Evolutionary conservation across 371 early-diverging fungal species (phyloP).

Genomic region (Mortierella polycephala): DNA sequence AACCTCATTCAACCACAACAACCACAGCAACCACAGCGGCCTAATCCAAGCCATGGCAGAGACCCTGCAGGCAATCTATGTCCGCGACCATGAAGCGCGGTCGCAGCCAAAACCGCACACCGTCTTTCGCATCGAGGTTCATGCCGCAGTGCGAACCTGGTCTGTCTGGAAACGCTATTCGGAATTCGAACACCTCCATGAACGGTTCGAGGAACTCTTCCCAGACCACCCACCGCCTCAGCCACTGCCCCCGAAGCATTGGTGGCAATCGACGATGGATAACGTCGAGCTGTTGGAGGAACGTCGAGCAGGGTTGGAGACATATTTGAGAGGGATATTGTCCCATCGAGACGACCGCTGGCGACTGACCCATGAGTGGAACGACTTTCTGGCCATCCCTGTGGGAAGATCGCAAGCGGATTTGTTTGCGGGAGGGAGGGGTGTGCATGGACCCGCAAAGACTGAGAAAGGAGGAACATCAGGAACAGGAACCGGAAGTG

Average conservation of each 20-base stretch:
- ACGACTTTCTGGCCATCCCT: constrained; percentile 80
- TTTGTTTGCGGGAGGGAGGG: constrained; percentile 25
- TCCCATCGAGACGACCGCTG: constrained; percentile 80
- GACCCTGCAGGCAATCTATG: constrained; percentile 72
- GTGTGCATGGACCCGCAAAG: constrained; percentile 32
- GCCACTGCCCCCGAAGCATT: constrained; percentile 74
- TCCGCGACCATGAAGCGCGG: constrained; percentile 71
- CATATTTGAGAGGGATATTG: constrained; percentile 81
- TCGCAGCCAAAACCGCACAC: constrained; percentile 77
- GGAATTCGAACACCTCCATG: constrained; percentile 80
- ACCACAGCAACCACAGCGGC: too few species aligned
- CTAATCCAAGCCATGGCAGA: constrained; percentile 57
- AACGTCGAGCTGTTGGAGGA: constrained; percentile 80
- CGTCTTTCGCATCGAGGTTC: constrained; percentile 77
- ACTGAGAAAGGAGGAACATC: too few species aligned
- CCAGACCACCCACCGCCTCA: constrained; percentile 71
- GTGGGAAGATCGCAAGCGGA: constrained; percentile 60
- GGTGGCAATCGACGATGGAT: constrained; percentile 71
- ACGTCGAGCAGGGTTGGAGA: constrained; percentile 81
- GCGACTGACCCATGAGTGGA: constrained; percentile 79
- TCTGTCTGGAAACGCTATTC: constrained; percentile 89
- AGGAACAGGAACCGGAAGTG: constrained; percentile 13
- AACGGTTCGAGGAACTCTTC: constrained; percentile 63
- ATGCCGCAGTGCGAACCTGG: constrained; percentile 89
- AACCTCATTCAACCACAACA: too few species aligned